A percentile compares a stretch with the other conserved stretches of the same genome.
phyloP scores from a whole-genome alignment of 192 early-diverging fungal species.

The Paraglomus occultum region DNA sequence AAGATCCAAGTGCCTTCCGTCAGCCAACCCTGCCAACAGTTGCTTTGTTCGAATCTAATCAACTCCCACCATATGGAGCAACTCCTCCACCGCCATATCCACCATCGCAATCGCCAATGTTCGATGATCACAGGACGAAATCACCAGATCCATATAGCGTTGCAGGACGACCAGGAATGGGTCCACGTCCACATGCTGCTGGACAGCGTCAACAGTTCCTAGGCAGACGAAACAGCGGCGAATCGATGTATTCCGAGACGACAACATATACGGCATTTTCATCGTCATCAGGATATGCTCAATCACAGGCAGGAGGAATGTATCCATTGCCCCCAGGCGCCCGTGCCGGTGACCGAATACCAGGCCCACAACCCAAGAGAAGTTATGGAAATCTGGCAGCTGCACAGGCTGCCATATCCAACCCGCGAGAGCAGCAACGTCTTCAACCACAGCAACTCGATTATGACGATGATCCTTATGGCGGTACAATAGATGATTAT shows the following conservation, averaged over 20 bases:
- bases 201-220: neutral
- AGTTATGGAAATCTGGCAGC: neutral
- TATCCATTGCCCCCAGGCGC: neutral
- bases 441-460: no score
- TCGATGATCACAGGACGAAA: neutral
- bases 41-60: neutral
- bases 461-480: no score
- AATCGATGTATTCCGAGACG: neutral
- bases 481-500: no score
- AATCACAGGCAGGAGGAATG: neutral
- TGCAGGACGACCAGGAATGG: neutral
- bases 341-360: neutral
- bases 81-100: neutral
- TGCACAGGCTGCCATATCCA: neutral
- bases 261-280: neutral
- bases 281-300: neutral
- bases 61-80: neutral
- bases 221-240: neutral
- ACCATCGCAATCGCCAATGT: neutral
- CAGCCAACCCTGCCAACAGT: slow-evolving; percentile 8
- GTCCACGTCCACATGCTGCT: slow-evolving; percentile 1
- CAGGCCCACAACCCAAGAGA: neutral
- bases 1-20: neutral
- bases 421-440: no score
- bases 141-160: neutral